phyloP scores from a whole-genome alignment of 257 asterid genomes.

The Eucommia ulmoides region DNA sequence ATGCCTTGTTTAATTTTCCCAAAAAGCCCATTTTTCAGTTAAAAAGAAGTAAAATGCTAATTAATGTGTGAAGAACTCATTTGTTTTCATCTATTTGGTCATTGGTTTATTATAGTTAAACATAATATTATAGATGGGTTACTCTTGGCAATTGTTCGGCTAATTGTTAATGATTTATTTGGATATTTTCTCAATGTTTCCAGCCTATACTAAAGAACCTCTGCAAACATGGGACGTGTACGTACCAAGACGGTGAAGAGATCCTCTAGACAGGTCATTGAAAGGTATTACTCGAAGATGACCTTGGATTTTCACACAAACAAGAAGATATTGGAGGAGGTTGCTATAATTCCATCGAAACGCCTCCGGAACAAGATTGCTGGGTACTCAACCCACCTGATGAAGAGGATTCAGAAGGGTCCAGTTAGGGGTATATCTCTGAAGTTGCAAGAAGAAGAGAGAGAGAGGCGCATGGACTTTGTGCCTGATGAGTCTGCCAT shows the following conservation, averaged over 20 bases:
- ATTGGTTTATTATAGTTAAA: no score
- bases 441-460: slow-evolving; percentile 32
- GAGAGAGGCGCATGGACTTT: slow-evolving; percentile 45
- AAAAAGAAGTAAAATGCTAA: no score
- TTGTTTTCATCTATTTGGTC: no score
- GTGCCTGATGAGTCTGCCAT: no score
- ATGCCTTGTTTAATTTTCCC: no score
- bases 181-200: no score
- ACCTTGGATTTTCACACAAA: slow-evolving; percentile 41
- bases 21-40: no score
- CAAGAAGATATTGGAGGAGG: slow-evolving; percentile 31
- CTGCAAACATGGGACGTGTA: slow-evolving; percentile 34
- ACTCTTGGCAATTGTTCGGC: no score
- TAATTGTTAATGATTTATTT: no score
- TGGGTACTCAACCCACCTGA: slow-evolving; percentile 34
- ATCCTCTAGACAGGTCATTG: slow-evolving; percentile 41
- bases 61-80: no score
- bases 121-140: no score
- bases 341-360: slow-evolving; percentile 36
- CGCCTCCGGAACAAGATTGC: slow-evolving; percentile 31
- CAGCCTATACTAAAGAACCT: neutral
- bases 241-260: slow-evolving; percentile 44
- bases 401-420: slow-evolving; percentile 37
- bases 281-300: slow-evolving; percentile 39
- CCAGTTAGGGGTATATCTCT: slow-evolving; percentile 32